Conservation (phyloP, 371 early-diverging fungal genomes). For the Mortierella sp. region DNA sequence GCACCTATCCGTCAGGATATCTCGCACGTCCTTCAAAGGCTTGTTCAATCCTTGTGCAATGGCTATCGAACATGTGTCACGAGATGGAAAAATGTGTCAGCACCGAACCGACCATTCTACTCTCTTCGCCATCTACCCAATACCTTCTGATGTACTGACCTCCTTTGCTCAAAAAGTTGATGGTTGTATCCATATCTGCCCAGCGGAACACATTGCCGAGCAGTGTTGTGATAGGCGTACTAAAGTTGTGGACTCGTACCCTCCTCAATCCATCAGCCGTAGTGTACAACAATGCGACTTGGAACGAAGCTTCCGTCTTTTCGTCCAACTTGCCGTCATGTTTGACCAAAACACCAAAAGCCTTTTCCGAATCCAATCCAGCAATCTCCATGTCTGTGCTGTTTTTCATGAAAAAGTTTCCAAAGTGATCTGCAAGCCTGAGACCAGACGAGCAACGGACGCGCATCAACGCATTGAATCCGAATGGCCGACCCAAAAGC, state of each 20-base stretch:
- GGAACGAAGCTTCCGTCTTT: constrained; percentile 82
- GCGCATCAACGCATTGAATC: constrained; percentile 89
- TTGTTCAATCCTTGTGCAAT: constrained; percentile 71
- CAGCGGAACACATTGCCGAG: constrained; percentile 86
- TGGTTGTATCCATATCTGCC: constrained; percentile 93
- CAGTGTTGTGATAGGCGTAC: constrained; percentile 79
- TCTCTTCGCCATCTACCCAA: not conserved
- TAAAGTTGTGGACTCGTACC: constrained; percentile 90
- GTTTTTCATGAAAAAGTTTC: constrained; percentile 94
- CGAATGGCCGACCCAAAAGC: constrained; percentile 81
- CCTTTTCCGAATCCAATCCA: constrained; percentile 84
- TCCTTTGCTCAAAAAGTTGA: constrained; percentile 84
- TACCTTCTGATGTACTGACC: constrained; percentile 55
- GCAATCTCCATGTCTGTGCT: constrained; percentile 92
- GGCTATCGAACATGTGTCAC: constrained; percentile 55
- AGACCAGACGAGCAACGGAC: constrained; percentile 91
- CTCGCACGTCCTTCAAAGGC: constrained; percentile 83
- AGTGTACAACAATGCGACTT: constrained; percentile 94
- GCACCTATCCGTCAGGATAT: constrained; percentile 85
- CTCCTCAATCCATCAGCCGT: constrained; percentile 88
- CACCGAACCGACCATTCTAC: no score
- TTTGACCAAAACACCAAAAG: constrained; percentile 83
- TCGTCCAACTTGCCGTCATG: constrained; percentile 92
- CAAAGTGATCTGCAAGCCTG: constrained; percentile 85
- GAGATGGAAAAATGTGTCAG: not conserved